These are phyloP conservation scores for Spirogloea muscicola DNA, from an alignment of 139 green algal species.

Conservation along the genomic window DNA sequence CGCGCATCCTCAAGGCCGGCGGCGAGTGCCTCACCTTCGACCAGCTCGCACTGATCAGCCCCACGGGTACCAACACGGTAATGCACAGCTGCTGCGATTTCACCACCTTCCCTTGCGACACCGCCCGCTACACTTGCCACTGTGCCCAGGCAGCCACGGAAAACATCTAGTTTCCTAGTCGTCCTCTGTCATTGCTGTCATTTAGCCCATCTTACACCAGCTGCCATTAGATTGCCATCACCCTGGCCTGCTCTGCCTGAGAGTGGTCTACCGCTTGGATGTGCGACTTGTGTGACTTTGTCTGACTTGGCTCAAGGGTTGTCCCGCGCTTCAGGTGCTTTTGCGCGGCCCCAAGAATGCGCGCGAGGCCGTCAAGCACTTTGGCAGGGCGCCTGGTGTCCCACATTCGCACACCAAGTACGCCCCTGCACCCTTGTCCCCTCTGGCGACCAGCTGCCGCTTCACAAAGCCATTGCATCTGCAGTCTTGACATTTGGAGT, in stretches of 20 bases:
- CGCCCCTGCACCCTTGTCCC: too few relatives aligned
- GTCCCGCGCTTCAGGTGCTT: slow-evolving; percentile 61
- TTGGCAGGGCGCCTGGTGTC: slow-evolving; percentile 76
- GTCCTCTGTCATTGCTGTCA: too few relatives aligned
- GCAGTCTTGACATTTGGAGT: too few relatives aligned
- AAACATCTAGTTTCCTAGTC: too few relatives aligned
- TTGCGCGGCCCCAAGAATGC: slow-evolving; percentile 91
- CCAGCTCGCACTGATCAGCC: slow-evolving; percentile 89
- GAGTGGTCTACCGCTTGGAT: too few relatives aligned
- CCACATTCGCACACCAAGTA: slow-evolving; percentile 51
- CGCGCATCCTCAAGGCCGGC: slow-evolving; percentile 93
- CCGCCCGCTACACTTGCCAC: too few relatives aligned
- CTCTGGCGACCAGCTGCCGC: too few relatives aligned
- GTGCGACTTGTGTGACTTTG: background rate
- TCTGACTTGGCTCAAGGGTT: background rate
- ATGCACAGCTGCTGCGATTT: background rate
- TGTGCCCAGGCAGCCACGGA: too few relatives aligned
- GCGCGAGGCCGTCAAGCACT: slow-evolving; percentile 96
- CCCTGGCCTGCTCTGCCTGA: too few relatives aligned
- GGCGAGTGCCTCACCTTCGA: slow-evolving; percentile 98
- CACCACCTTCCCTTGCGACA: background rate
- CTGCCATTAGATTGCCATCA: too few relatives aligned
- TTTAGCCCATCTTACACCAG: too few relatives aligned
- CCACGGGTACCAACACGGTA: slow-evolving; percentile 66
- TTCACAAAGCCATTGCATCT: too few relatives aligned